A percentile compares a stretch with the other conserved stretches of the same genome.
These are phyloP conservation scores for Suaeda aralocaspica DNA, from an alignment of 148 eudicot genomes.

Conservation along the genomic window DNA sequence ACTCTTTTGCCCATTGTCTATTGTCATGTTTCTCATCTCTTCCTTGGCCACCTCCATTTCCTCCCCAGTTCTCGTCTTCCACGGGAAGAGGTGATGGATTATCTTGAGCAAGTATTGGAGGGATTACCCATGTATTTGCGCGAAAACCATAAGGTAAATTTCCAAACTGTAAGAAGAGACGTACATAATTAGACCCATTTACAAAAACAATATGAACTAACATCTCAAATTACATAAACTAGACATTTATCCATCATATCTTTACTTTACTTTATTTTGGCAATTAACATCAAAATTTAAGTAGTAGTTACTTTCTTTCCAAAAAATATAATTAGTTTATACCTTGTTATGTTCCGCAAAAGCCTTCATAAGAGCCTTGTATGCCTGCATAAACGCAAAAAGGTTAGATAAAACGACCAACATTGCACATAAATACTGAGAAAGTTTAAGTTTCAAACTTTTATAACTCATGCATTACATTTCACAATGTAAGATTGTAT, in stretches of 20 bases:
- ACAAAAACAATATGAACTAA: too few relatives aligned
- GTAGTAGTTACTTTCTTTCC: too few relatives aligned
- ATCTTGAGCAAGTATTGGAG: conserved; percentile 62
- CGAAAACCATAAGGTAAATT: conserved; percentile 95
- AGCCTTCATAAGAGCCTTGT: conserved; percentile 82
- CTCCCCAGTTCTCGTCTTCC: conserved; percentile 93
- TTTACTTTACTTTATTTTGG: too few relatives aligned
- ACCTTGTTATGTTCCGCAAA: conserved; percentile 86
- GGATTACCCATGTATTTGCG: conserved; percentile 89
- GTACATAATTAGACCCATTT: conserved; percentile 11
- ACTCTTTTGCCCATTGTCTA: conserved; percentile 76
- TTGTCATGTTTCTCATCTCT: conserved; percentile 54
- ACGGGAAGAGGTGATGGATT: conserved; percentile 72
- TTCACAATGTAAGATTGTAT: too few relatives aligned
- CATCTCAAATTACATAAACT: too few relatives aligned
- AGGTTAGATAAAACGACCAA: conserved; percentile 5
- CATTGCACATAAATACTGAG: background rate
- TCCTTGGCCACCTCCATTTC: conserved; percentile 93
- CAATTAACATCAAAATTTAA: too few relatives aligned
- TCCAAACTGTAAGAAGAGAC: conserved; percentile 64
- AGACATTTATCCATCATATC: too few relatives aligned
- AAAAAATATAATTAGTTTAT: background rate
- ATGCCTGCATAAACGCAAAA: conserved; percentile 50
- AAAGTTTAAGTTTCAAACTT: background rate
- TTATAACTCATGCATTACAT: too few relatives aligned